phyloP scores from a whole-genome alignment of 169 alveolate genomes.

The Fabrea salina region DNA sequence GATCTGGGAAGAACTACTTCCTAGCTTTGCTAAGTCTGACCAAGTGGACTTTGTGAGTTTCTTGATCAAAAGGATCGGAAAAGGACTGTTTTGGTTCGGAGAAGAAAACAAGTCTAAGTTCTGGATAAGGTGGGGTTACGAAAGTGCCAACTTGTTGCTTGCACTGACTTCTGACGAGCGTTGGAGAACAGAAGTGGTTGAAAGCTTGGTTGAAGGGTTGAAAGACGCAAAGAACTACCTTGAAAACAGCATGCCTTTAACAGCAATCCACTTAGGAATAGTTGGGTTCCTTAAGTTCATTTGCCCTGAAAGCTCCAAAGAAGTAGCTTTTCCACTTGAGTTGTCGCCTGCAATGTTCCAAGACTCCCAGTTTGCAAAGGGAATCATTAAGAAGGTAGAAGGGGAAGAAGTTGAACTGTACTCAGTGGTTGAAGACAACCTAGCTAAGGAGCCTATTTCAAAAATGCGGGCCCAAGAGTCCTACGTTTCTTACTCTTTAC shows the following conservation, averaged over 20 bases:
- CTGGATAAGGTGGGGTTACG: not conserved
- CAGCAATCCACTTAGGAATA: not conserved
- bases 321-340: not conserved
- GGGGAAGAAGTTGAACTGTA: not conserved
- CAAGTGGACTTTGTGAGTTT: not conserved
- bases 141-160: not conserved
- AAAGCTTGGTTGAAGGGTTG: not conserved
- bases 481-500: not conserved
- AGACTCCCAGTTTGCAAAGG: not conserved
- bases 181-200: not conserved
- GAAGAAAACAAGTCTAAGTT: not conserved
- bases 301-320: too few species aligned
- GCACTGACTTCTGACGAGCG: not conserved
- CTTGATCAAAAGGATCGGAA: not conserved
- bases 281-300: not conserved
- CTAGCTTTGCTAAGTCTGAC: not conserved
- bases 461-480: not conserved
- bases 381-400: not conserved
- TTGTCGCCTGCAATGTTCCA: not conserved
- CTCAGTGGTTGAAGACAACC: slow-evolving; percentile 10
- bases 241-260: not conserved
- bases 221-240: not conserved
- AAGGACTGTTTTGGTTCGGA: not conserved
- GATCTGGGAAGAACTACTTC: not conserved
- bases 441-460: not conserved